Evolutionary conservation across 805 yeast species (phyloP), one percentile per base, ranked within the genome.

Genomic region (Cyberlindnera japonica): DNA sequence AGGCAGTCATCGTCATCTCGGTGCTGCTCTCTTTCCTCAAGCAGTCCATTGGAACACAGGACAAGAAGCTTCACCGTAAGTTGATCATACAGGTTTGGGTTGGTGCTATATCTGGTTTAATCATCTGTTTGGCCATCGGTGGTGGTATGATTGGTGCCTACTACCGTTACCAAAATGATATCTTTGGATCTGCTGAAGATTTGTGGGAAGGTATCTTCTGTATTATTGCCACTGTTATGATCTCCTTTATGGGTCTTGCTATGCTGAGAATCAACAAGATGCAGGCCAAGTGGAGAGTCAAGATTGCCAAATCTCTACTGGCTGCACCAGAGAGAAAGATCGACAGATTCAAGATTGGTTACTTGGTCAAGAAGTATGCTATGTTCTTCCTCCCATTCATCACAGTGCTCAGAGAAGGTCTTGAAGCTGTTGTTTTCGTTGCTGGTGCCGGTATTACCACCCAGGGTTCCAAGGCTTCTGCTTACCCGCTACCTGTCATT

Each of bases 141-240:
- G 83, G 85, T 66, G 95, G 89, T 41, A 90, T 91, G 67, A 90
- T 91, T 61, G 99, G 95, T 64, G 89, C 88, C 17, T 91, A 87
- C 69, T 91, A 91, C 63, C 67, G 84, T 26, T 71, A 84, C 37
- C 81, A 83, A 49, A 76, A 76, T 39, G 95, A 91, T 74, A 75
- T 91, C 49, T 91, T 96, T 85, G 72, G 91, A 37, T 59, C 63
- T 11, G 79, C 95, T 16, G 99, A 91, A 63, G 97, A 91, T 62
- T 64, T 91, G 43, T 91, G 98, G 98, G 99, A 91, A 74, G 98
- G 97, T 70, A 72, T 87, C 43, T 89, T 91, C 62, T 86, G 95
- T 66, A 68, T 91, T 51, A 80, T 91, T 62, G 99, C 98, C 3
- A 78, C 95, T 0, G 68, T 86, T 34, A 77, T 91, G 78, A 91